phyloP scores from a whole-genome alignment of 2,329 filamentous ascomycete genomes.

The Hypoxylon sp. region DNA sequence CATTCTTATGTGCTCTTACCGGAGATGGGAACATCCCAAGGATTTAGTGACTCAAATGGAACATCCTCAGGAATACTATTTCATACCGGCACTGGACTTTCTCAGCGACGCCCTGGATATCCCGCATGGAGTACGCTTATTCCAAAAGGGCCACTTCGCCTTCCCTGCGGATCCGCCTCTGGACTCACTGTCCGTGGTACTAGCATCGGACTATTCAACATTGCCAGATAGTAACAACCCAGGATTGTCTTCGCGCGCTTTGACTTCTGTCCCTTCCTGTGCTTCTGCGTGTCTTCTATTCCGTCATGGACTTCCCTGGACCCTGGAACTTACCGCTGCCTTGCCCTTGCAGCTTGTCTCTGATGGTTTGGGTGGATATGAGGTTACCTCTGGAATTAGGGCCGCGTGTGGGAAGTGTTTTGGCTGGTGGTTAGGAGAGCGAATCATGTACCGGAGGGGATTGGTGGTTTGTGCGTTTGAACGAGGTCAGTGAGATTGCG shows the following conservation, averaged over 20 bases:
- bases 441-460: background rate
- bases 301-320: background rate
- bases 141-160: background rate
- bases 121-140: background rate
- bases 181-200: background rate
- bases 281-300: constrained; percentile 2
- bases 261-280: constrained; percentile 7
- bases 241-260: background rate
- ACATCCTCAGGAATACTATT: background rate
- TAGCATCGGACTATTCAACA: background rate
- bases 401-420: background rate
- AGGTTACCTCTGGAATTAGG: background rate
- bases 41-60: constrained; percentile 7
- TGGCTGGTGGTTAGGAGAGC: background rate
- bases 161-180: background rate
- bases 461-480: constrained; percentile 1
- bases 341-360: background rate
- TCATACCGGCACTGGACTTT: constrained; percentile 1
- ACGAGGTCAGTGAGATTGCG: background rate
- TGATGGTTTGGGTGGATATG: constrained; percentile 3
- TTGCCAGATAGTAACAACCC: constrained; percentile 16
- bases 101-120: background rate
- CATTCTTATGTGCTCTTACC: constrained; percentile 3
- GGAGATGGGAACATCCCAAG: constrained; percentile 6
- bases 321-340: background rate